A percentile compares a stretch with the other conserved stretches of the same genome.
Conservation (phyloP, 176 grass and related monocot genomes). For the Chloris gayana region DNA sequence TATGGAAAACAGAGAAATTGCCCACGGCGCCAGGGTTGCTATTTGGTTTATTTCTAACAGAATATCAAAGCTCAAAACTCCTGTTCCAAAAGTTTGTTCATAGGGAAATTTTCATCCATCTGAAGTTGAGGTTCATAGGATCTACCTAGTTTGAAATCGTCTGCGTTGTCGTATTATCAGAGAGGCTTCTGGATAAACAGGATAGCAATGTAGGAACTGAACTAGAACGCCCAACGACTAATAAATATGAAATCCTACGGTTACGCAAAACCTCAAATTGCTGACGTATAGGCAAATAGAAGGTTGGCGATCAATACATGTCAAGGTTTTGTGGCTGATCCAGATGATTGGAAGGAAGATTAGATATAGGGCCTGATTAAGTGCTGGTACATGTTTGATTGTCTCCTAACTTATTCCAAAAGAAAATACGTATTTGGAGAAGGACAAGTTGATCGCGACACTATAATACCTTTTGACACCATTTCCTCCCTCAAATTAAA, state of each 20-base stretch:
- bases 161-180: not conserved
- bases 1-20: not conserved
- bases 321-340: conserved; percentile 25
- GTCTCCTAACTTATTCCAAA: conserved; percentile 48
- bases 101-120: no score
- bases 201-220: not conserved
- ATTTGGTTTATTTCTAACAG: not conserved
- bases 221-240: not conserved
- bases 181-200: no score
- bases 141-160: no score
- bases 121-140: no score
- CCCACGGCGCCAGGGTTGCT: no score
- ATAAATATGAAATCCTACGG: not conserved
- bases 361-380: conserved; percentile 5
- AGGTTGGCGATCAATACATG: conserved; percentile 51
- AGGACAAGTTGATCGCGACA: conserved; percentile 25
- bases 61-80: not conserved
- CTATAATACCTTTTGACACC: conserved; percentile 18
- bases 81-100: no score
- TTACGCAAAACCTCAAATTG: conserved; percentile 1
- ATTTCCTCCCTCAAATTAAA: not conserved
- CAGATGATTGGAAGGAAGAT: conserved; percentile 27
- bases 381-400: conserved; percentile 32
- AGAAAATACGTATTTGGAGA: conserved; percentile 36
- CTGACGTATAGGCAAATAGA: not conserved